Conservation (phyloP, 2,329 filamentous ascomycete species). For the Verticillium zaregamsianum region DNA sequence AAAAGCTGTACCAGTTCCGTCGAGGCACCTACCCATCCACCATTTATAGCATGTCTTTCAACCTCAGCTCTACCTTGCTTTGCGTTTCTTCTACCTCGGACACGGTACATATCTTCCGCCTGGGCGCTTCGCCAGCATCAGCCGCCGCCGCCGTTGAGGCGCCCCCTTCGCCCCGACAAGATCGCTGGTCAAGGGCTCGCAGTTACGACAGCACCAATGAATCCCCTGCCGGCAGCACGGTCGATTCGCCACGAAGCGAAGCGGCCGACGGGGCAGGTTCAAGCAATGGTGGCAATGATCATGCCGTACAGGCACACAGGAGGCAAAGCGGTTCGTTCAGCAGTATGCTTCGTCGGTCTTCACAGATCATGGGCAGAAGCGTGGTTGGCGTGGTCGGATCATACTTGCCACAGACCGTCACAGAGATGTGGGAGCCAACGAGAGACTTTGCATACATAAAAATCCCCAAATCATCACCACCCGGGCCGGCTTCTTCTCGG, state of each 20-base stretch:
- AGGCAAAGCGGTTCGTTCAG: constrained; percentile 74
- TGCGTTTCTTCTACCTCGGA: constrained; percentile 96
- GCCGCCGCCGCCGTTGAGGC: constrained; percentile 24
- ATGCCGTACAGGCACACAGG: constrained; percentile 27
- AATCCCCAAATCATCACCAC: constrained; percentile 60
- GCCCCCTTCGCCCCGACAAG: constrained; percentile 36
- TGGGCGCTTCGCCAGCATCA: constrained; percentile 44
- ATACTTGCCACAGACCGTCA: constrained; percentile 88
- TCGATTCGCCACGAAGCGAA: constrained; percentile 45
- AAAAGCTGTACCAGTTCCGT: constrained; percentile 94
- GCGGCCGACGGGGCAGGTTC: constrained; percentile 30
- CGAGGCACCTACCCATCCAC: constrained; percentile 91
- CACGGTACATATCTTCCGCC: constrained; percentile 92
- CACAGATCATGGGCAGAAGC: constrained; percentile 85
- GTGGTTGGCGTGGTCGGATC: constrained; percentile 86
- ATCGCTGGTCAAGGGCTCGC: constrained; percentile 49
- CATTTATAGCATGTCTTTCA: constrained; percentile 99
- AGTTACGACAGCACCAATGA: constrained; percentile 54
- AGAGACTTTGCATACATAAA: constrained; percentile 97
- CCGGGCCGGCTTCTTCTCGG: constrained; percentile 19
- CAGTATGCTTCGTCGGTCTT: constrained; percentile 88
- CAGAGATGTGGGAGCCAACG: constrained; percentile 95
- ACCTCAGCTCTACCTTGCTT: constrained; percentile 84
- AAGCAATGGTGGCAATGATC: constrained; percentile 19
- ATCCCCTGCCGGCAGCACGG: constrained; percentile 37